phyloP scores from a whole-genome alignment of 371 early-diverging fungal genomes.

The Mucor sp. region DNA sequence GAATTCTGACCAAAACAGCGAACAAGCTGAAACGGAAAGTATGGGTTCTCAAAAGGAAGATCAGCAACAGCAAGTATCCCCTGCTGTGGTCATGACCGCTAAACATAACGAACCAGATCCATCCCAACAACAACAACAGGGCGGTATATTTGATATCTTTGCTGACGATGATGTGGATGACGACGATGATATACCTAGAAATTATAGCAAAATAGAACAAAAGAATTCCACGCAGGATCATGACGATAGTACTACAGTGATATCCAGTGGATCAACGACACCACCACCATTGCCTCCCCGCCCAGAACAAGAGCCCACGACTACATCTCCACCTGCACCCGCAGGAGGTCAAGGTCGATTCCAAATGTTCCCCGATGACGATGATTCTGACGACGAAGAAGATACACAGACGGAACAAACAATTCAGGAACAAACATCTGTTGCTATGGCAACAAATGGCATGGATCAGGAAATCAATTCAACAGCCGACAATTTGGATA shows the following conservation, averaged over 20 bases:
- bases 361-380: slow-evolving; percentile 5
- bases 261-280: not conserved
- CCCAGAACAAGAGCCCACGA: not conserved
- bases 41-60: not conserved
- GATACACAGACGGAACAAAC: not conserved
- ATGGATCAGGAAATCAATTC: not conserved
- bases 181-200: not conserved
- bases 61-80: not conserved
- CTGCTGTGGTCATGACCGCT: not conserved
- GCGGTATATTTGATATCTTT: slow-evolving; percentile 13
- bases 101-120: not conserved
- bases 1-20: not conserved
- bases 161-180: slow-evolving; percentile 8
- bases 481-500: not conserved
- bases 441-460: not conserved
- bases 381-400: slow-evolving; percentile 12
- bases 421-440: not conserved
- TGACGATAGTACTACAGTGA: not conserved
- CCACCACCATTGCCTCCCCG: not conserved
- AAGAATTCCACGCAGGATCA: not conserved
- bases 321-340: not conserved
- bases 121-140: not conserved
- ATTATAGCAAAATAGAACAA: not conserved
- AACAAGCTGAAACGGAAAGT: not conserved
- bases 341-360: not conserved